Base-by-base conservation (phyloP, 1,139 yeast species). In the Starmera stellimalicola region DNA sequence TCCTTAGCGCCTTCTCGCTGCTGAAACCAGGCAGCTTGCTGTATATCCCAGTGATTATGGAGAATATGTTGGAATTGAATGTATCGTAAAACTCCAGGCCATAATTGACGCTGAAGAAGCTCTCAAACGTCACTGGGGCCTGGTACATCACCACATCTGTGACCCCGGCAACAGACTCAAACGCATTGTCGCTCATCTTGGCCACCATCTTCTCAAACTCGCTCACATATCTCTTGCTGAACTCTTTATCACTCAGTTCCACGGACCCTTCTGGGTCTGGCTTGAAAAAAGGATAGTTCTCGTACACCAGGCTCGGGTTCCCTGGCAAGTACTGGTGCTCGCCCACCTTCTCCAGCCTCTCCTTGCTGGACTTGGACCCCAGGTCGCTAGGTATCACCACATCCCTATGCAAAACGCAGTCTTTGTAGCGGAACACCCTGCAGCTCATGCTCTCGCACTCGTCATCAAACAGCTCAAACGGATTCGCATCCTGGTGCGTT, bases 231-330 rank as follows among this genome's bases (percentile, higher is more conserved):
- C 19, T 33, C 4, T 33, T 18, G 9, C 19, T 26, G 15, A 29
- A 42, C 6, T 40, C 43, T 4, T 42, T 39, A 25, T 45, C 40
- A 1, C 37, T 27, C 10, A 37, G 27, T 32, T 46, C 51, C 6
- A 25, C 11, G 27, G 48, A 40, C 8, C 24, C 26, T 2, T 35
- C 38, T 3, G 30, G 15, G 15, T 37, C 37, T 12, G 53, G 53
- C 16, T 35, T 38, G 27, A 49, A 43, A 6, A 38, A 35, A 1
- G 53, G 53, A 23, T 47, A 48, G 6, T 42, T 45, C 23, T 48
- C 51, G 26, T 39, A 45, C 4, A 45, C 32, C 14, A 45, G 26
- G 8, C 37, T 35, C 3, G 51, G 50, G 23, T 47, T 16, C 1
- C 46, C 45, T 3, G 49, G 50, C 2, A 42, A 34, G 30, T 41